These are phyloP conservation scores for Buxus sempervirens DNA, from an alignment of 164 flowering plant species.

Conservation along the genomic window DNA sequence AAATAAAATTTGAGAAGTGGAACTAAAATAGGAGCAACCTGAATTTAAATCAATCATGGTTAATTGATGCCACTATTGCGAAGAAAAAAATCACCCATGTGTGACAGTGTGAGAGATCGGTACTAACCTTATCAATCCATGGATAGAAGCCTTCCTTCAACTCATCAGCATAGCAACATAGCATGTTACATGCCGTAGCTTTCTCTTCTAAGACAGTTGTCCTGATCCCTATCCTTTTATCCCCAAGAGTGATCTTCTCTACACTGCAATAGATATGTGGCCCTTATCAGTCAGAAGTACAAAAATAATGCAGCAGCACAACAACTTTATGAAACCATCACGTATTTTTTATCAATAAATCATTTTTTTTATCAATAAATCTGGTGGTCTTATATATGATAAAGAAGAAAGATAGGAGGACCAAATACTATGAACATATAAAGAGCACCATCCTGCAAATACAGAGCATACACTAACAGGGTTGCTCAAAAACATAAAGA, in stretches of 20 bases:
- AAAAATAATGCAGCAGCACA: not conserved
- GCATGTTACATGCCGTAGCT: conserved; percentile 83
- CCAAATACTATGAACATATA: too few relatives aligned
- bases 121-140: conserved; percentile 77
- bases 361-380: too few relatives aligned
- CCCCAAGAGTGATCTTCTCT: conserved; percentile 76
- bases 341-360: not conserved
- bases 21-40: conserved; percentile 74
- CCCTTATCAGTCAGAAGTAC: not conserved
- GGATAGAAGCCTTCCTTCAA: conserved; percentile 79
- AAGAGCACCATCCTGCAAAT: too few relatives aligned
- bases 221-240: conserved; percentile 70
- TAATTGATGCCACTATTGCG: not conserved
- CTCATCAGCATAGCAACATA: conserved; percentile 83
- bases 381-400: too few relatives aligned
- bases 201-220: conserved; percentile 77
- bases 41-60: not conserved
- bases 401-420: too few relatives aligned
- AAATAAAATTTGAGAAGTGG: conserved; percentile 77
- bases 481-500: too few relatives aligned
- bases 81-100: not conserved
- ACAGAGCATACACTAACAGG: too few relatives aligned
- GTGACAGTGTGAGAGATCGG: too few relatives aligned
- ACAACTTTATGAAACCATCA: not conserved
- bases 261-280: conserved; percentile 37